phyloP scores from a whole-genome alignment of 805 yeast species.

The Grigorovia yakushimaensis region DNA sequence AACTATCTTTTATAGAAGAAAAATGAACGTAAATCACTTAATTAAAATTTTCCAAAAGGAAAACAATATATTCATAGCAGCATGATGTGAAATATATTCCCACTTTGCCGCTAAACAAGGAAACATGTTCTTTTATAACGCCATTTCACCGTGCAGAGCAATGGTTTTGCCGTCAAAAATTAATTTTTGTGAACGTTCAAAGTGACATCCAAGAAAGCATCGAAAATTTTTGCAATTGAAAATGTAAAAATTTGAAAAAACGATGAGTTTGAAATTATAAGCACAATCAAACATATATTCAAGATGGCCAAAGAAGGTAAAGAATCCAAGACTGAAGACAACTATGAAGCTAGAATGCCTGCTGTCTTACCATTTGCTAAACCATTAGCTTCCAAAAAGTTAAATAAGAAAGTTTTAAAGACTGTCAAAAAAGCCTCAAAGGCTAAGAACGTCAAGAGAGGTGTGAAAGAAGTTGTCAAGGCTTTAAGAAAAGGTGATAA shows the following conservation, averaged over 20 bases:
- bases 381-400: conserved; percentile 92
- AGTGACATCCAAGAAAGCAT: background rate
- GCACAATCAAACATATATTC: background rate
- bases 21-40: too few species aligned
- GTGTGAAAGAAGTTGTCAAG: conserved; percentile 97
- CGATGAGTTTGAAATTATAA: background rate
- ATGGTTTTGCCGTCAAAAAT: too few species aligned
- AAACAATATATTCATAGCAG: too few species aligned
- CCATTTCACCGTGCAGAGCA: too few species aligned
- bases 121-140: too few species aligned
- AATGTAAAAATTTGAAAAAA: background rate
- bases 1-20: too few species aligned
- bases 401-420: conserved; percentile 90
- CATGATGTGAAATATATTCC: too few species aligned
- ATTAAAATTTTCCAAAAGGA: too few species aligned
- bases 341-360: conserved; percentile 85
- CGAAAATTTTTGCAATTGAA: conserved; percentile 2
- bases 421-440: conserved; percentile 96
- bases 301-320: conserved; percentile 11
- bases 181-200: background rate
- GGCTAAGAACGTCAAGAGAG: conserved; percentile 96
- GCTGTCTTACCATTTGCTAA: conserved; percentile 87
- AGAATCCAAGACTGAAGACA: conserved; percentile 42
- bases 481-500: conserved; percentile 97
- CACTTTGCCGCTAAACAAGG: too few species aligned